phyloP scores from a whole-genome alignment of 345 rosid species.

The Hibiscus mutabilis region DNA sequence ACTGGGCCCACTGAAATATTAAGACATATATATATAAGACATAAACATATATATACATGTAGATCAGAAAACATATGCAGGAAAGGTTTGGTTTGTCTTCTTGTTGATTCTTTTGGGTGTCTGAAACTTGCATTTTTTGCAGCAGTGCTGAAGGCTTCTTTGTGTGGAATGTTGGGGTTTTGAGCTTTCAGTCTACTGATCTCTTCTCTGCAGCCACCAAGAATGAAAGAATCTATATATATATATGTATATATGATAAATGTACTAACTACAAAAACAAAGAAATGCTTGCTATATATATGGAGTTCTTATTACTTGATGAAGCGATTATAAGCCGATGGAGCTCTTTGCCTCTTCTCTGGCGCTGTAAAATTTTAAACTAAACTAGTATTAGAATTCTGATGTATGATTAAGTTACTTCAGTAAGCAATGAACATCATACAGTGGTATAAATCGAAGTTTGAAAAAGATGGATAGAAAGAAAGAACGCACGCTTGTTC shows the following conservation, averaged over 20 bases:
- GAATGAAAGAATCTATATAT: background rate
- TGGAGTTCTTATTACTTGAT: conserved; percentile 58
- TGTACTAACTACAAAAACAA: background rate
- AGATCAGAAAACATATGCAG: background rate
- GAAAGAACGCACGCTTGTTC: conserved; percentile 64
- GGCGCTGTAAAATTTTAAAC: conserved; percentile 50
- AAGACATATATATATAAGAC: conserved; percentile 14
- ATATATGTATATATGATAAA: background rate
- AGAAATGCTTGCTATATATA: background rate
- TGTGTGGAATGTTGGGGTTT: conserved; percentile 91
- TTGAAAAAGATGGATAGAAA: background rate
- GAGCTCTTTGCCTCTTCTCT: conserved; percentile 96
- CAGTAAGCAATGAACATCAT: too few relatives aligned
- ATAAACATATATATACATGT: background rate
- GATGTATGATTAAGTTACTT: background rate
- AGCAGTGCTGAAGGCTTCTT: conserved; percentile 96
- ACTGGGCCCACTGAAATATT: conserved; percentile 80
- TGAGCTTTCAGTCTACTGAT: conserved; percentile 87
- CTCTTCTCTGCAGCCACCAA: conserved; percentile 65
- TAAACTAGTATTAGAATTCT: background rate
- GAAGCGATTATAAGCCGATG: conserved; percentile 90
- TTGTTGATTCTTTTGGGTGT: background rate
- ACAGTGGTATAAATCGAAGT: too few relatives aligned
- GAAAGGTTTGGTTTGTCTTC: background rate
- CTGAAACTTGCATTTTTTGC: conserved; percentile 68